Conservation (phyloP, 2,329 filamentous ascomycete genomes). For the Scytalidium lignicola region DNA sequence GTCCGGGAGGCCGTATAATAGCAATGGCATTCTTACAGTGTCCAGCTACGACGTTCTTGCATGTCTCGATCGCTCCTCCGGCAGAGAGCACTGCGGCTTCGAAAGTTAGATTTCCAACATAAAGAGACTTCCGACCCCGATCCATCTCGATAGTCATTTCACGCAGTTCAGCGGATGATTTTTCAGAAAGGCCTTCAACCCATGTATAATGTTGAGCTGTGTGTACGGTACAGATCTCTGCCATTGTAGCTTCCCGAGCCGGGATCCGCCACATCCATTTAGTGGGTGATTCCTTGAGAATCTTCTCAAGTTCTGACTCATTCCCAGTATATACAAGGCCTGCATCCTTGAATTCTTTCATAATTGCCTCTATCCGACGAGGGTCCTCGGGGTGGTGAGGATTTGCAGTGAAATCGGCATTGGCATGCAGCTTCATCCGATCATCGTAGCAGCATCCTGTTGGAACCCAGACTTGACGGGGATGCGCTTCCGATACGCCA, state of each 20-base stretch:
- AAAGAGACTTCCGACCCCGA: constrained; percentile 68
- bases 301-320: constrained; percentile 46
- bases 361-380: constrained; percentile 86
- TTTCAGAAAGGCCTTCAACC: constrained; percentile 55
- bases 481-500: neutral
- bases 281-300: constrained; percentile 49
- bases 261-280: constrained; percentile 71
- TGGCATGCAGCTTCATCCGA: constrained; percentile 92
- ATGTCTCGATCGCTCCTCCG: constrained; percentile 93
- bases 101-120: constrained; percentile 78
- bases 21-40: constrained; percentile 92
- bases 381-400: constrained; percentile 94
- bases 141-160: constrained; percentile 57
- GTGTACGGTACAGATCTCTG: constrained; percentile 80
- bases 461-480: constrained; percentile 41
- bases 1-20: constrained; percentile 88
- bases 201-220: constrained; percentile 72
- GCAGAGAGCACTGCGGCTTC: constrained; percentile 78
- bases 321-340: constrained; percentile 67
- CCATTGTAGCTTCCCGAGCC: constrained; percentile 68
- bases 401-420: constrained; percentile 66
- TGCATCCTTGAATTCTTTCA: constrained; percentile 77
- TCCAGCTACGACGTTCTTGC: constrained; percentile 79
- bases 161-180: constrained; percentile 61
- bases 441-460: constrained; percentile 87